Base-by-base conservation (phyloP, 768 basidiomycete genomes). In the Hygrophorus pudorinus region DNA sequence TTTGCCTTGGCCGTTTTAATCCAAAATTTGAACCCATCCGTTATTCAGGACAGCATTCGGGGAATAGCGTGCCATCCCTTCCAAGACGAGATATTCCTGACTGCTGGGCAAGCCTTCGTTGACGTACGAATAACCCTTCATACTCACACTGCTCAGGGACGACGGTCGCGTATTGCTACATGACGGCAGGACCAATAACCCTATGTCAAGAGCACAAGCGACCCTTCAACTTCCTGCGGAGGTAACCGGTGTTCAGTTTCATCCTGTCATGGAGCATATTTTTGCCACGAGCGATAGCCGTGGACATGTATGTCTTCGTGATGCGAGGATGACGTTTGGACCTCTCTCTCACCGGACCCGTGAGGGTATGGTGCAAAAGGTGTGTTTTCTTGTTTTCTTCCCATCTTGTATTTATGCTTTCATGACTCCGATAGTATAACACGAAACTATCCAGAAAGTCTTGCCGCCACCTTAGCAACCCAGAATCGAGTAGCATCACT, bases 311-410 rank as follows among this genome's bases (percentile, higher is more conserved):
- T 76, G 71, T 51, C 72, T 89, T 45, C 75, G 82, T 12, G 85
- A 89, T 58, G 62, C 65, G 12, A 68, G 85, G 10, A 86, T 85
- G 81, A 74, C 81, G 0, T 88, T 86, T 58, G 79, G 80, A 14
- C 67, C 78, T 35, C 51, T 59, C 14, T 58, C 59, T 13, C 58
- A 57, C 9, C 59, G 76, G 29, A 65, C 70, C 2, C 58, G 65
- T 13, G 58, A 72, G 10, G 82, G 83, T 0, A 65, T 53, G 17
- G n/a, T 18, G 17, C n/a, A 11, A 6, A 16, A 12, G 12, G 28
- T 12, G 21, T 41, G 13, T 38, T 50, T 45, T 14, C 45, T 36
- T 27, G 2, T 48, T 31, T 10, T 16, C 20, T 8, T 18, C n/a
- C n/a, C 29, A 12, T 34, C 12, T 20, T 18, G 27, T n/a, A 29